phyloP scores from a whole-genome alignment of 805 yeast species.

The Candida vaughaniae region DNA sequence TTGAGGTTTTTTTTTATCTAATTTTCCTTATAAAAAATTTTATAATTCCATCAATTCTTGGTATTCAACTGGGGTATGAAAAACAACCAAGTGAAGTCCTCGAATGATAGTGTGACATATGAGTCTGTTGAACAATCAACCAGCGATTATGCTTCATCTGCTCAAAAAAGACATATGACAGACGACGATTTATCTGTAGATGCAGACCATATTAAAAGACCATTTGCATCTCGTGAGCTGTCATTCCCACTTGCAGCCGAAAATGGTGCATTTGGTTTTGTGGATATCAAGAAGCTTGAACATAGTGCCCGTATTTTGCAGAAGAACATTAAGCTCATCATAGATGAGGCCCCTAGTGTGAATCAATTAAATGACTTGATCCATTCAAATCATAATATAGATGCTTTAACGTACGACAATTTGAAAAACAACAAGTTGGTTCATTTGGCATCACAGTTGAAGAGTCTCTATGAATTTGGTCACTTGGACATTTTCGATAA shows the following conservation, averaged over 20 bases:
- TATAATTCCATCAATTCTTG: too few species aligned
- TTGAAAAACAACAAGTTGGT: slow-evolving; percentile 54
- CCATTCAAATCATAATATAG: slow-evolving; percentile 28
- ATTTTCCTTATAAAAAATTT: neutral
- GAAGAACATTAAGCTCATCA: slow-evolving; percentile 48
- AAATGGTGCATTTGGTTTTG: slow-evolving; percentile 24
- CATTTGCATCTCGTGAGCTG: too few species aligned
- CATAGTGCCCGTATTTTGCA: slow-evolving; percentile 45
- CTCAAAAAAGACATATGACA: slow-evolving; percentile 13
- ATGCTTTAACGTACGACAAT: slow-evolving; percentile 48
- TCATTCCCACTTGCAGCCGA: neutral
- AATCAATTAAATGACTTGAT: slow-evolving; percentile 38
- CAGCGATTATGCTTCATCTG: too few species aligned
- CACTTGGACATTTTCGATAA: slow-evolving; percentile 52
- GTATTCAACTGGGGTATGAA: too few species aligned
- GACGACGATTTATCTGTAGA: too few species aligned
- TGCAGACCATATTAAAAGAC: too few species aligned
- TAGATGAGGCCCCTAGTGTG: slow-evolving; percentile 57
- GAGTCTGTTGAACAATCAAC: too few species aligned
- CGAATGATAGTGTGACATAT: too few species aligned
- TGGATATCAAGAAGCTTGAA: slow-evolving; percentile 40
- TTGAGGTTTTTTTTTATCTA: neutral
- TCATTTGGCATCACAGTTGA: slow-evolving; percentile 58
- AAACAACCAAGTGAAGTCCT: too few species aligned
- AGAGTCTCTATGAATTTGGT: slow-evolving; percentile 49